Evolutionary conservation across 768 basidiomycete genomes (phyloP), one percentile per base, ranked within the genome.

Genomic region (Tulasnella sp.): DNA sequence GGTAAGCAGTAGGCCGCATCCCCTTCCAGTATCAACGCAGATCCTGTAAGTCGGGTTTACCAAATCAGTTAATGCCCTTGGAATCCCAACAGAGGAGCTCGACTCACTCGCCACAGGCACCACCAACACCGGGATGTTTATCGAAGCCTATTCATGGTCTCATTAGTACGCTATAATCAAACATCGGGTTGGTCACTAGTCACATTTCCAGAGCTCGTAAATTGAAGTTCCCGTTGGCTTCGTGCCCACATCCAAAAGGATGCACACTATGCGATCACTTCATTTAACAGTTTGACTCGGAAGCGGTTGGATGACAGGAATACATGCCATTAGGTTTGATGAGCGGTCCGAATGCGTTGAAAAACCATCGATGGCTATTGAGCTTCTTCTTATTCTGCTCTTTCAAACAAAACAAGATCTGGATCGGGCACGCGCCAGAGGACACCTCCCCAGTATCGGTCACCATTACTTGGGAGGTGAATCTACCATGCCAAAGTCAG

Each of bases 321-420:
- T 29, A 60, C 73, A 32, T 52, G 84, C 86, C 86, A 66, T 92
- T 90, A 41, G 92, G 86, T 63, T 84, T 81, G 66, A 95, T 79
- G 59, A 94, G 75, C 24, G 92, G 89, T 21, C 88, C 88, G 64
- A 95, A 88, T 0, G 89, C 93, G 67, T 96, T 96, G 79, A 96
- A 95, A 77, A 95, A 95, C 93, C 93, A 96, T 19, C 93, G 80
- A 68, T 96, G 92, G 66, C 86, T 88, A 75, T 95, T 95, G 66
- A 95, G 78, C 71, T 96, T 95, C 78, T 95, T 94, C 78, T 92
- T 92, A 78, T 94, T 96, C 74, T 90, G 88, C 70, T 94, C 91
- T 72, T 94, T 94, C 67, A 94, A 74, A 68, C 90, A 92, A 75
- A 93, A 93, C 48, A 98, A 75, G 65, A 89, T 78, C 71, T 93